Conservation (phyloP, 2,329 filamentous ascomycete species). For the Cladosporium phlei region DNA sequence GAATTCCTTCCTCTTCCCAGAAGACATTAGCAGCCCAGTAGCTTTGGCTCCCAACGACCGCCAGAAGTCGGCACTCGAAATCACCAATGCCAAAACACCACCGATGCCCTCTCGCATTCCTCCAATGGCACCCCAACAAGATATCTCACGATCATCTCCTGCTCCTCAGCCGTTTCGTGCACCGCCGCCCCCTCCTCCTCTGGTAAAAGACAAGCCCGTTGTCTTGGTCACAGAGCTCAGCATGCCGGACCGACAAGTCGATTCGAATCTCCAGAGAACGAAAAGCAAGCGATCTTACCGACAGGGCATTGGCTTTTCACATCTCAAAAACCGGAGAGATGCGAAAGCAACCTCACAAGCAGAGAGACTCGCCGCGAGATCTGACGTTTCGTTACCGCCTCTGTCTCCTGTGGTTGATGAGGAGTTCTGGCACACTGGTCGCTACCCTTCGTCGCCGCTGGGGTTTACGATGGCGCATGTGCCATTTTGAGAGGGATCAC, state of each 20-base stretch:
- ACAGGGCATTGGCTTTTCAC: neutral
- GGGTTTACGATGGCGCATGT: neutral
- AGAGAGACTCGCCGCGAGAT: neutral
- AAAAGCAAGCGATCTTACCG: neutral
- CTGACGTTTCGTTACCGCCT: neutral
- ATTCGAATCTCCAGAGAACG: neutral
- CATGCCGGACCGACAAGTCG: neutral
- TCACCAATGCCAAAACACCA: neutral
- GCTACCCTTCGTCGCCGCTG: neutral
- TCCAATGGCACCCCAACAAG: neutral
- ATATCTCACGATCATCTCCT: neutral
- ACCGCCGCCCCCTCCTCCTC: neutral
- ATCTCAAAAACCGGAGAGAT: neutral
- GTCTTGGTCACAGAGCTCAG: neutral
- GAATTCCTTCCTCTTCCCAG: conserved; percentile 9
- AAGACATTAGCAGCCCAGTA: neutral
- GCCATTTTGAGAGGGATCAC: neutral
- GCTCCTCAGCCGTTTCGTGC: neutral
- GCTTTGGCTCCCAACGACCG: neutral
- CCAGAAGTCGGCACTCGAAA: neutral
- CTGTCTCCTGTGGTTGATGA: conserved; percentile 8
- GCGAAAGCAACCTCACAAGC: neutral
- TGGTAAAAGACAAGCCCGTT: neutral
- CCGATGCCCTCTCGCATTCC: neutral
- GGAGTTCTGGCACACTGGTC: conserved; percentile 4